These are phyloP conservation scores for Microdochium paspali DNA, from an alignment of 2,329 filamentous ascomycete genomes.

Conservation along the genomic window DNA sequence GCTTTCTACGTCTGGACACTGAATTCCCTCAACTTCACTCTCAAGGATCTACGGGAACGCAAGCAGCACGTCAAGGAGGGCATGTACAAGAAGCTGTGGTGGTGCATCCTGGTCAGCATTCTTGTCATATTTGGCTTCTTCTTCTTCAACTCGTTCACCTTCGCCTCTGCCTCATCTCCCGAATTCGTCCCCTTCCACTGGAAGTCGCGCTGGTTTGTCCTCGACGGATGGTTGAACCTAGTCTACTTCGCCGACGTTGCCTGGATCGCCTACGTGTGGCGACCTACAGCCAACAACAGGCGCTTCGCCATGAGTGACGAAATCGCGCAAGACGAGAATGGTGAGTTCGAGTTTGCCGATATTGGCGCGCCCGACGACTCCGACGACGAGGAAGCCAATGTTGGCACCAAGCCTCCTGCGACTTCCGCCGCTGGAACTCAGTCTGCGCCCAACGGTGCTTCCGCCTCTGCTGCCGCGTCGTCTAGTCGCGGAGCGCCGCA, in stretches of 20 bases:
- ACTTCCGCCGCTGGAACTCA: constrained; percentile 9
- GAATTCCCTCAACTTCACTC: constrained; percentile 86
- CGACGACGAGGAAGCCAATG: constrained; percentile 46
- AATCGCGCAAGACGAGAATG: constrained; percentile 96
- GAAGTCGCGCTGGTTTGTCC: constrained; percentile 94
- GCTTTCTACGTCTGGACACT: constrained; percentile 99
- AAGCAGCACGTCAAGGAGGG: constrained; percentile 87
- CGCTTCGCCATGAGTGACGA: constrained; percentile 99
- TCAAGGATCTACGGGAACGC: constrained; percentile 90
- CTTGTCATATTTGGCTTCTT: constrained; percentile 97
- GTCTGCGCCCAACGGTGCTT: constrained; percentile 7
- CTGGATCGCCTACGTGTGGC: constrained; percentile 92
- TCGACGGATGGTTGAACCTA: constrained; percentile 94
- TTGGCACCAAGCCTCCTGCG: constrained; percentile 28
- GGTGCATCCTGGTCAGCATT: constrained; percentile 88
- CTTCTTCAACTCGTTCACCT: constrained; percentile 95
- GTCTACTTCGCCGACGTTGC: constrained; percentile 92
- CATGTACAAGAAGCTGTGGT: constrained; percentile 99
- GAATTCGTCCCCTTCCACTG: constrained; percentile 95
- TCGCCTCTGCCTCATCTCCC: constrained; percentile 73
- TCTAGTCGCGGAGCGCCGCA: background rate
- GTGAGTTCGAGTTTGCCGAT: constrained; percentile 86
- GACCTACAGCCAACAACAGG: constrained; percentile 91
- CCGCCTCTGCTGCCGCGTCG: background rate
- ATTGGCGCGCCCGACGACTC: constrained; percentile 67